Evolutionary conservation across 306 rosid genomes (phyloP).

Genomic region (Datisca glomerata): DNA sequence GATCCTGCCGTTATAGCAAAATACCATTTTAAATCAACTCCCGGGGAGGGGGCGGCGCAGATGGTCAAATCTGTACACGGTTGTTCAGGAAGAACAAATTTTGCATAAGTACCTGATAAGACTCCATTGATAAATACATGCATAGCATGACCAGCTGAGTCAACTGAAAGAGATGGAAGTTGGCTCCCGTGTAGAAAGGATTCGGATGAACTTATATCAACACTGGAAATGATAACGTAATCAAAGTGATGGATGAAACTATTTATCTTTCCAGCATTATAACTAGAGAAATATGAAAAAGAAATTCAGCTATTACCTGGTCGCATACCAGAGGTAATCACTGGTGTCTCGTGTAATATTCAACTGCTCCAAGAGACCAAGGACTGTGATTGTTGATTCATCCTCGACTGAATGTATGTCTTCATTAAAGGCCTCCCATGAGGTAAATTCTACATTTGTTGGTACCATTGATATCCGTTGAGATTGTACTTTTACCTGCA

Average conservation of each 20-base stretch:
- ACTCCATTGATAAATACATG: slow-evolving; percentile 73
- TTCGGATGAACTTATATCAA: slow-evolving; percentile 50
- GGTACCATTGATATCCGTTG: slow-evolving; percentile 7
- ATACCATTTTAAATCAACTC: not conserved
- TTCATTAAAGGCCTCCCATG: slow-evolving; percentile 63
- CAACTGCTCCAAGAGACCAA: slow-evolving; percentile 73
- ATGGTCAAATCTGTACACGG: not conserved
- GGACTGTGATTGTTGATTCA: slow-evolving; percentile 20
- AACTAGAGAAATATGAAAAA: too few relatives aligned
- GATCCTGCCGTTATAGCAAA: slow-evolving; percentile 37
- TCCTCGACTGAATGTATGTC: slow-evolving; percentile 33
- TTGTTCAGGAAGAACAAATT: not conserved
- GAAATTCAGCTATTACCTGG: slow-evolving; percentile 66
- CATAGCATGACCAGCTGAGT: slow-evolving; percentile 66
- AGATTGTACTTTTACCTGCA: slow-evolving; percentile 46
- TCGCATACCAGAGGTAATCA: slow-evolving; percentile 83
- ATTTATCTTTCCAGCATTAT: not conserved
- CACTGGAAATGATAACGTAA: slow-evolving; percentile 28
- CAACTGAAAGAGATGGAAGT: slow-evolving; percentile 45
- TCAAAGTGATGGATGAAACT: not conserved
- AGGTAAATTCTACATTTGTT: slow-evolving; percentile 17
- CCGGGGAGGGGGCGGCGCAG: not conserved
- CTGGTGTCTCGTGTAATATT: slow-evolving; percentile 48
- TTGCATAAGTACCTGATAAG: slow-evolving; percentile 33
- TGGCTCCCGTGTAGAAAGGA: slow-evolving; percentile 39